phyloP scores from a whole-genome alignment of 345 rosid genomes.

The Toxicodendron radicans region DNA sequence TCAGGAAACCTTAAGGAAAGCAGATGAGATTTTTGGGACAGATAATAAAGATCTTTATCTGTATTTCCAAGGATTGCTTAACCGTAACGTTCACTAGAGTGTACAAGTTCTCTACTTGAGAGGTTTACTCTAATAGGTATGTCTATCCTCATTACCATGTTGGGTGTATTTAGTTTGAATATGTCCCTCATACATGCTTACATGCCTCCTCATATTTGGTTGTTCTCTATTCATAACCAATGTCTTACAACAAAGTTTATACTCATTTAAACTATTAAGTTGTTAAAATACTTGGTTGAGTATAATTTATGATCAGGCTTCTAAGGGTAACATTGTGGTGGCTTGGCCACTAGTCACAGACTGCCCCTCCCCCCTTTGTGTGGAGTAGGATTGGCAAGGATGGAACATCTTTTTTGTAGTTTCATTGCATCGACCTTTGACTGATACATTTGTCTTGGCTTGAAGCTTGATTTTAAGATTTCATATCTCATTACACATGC shows the following conservation, averaged over 20 bases:
- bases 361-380: too few relatives aligned
- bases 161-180: not conserved
- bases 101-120: slow-evolving; percentile 11
- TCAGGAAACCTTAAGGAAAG: slow-evolving; percentile 89
- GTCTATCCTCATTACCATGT: not conserved
- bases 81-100: slow-evolving; percentile 52
- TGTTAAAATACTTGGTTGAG: not conserved
- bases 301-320: not conserved
- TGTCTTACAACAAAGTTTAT: not conserved
- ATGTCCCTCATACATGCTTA: not conserved
- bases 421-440: not conserved
- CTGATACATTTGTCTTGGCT: not conserved
- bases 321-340: not conserved
- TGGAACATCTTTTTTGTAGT: too few relatives aligned
- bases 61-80: slow-evolving; percentile 82
- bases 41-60: slow-evolving; percentile 83
- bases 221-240: not conserved
- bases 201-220: not conserved
- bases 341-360: not conserved
- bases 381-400: too few relatives aligned
- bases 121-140: slow-evolving; percentile 23
- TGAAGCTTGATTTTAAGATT: not conserved
- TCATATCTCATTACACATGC: not conserved
- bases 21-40: slow-evolving; percentile 85
- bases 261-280: not conserved